Base-by-base conservation (phyloP, 2,329 filamentous ascomycete species). In the Ramularia collo-cygni region DNA sequence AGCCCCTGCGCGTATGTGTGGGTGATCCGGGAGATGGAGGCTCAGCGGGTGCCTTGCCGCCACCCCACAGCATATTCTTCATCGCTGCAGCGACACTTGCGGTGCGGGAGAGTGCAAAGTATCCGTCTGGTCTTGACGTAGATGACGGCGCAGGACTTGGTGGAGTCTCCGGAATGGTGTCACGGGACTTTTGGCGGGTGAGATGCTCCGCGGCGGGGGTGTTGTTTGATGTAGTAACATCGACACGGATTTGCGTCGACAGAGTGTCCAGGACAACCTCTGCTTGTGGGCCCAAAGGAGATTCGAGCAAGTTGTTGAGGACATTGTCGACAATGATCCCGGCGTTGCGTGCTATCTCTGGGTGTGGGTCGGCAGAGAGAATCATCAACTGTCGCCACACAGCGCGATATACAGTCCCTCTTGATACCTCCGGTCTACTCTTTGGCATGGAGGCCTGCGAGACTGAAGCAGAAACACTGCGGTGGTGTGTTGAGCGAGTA, bases 311-410 rank as follows among this genome's bases (percentile, higher is more conserved):
- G 0, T 80, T 76, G 36, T 83, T 75, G 57, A 95, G 81, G 17
- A 96, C 75, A 55, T 83, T 85, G 62, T 98, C 92, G 19, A 94
- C 78, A 31, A 96, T 80, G n/a, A 83, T 73, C 4, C 79, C 81
- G 8, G 88, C 90, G 60, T 92, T 85, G 50, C 83, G 76, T 47
- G 93, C 85, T 24, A 96, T 85, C 58, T 96, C 90, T 1, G 90
- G 88, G 58, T 95, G 89, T 28, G 92, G 90, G 58, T 98, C 92
- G 13, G 94, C 86, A 31, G 87, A 90, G 62, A 96, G 74, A 47
- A 94, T 85, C 43, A 95, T 70, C 30, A 93, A 74, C 56, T 95
- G 85, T 61, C 94, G 92, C 92, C 92, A 98, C 47, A 93, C 83
- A 1, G 89, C 85, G 19, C 89, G 83, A 61, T 93, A 95, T 13